phyloP scores from a whole-genome alignment of 2,329 filamentous ascomycete genomes.

The Ophiostoma tasmaniense region DNA sequence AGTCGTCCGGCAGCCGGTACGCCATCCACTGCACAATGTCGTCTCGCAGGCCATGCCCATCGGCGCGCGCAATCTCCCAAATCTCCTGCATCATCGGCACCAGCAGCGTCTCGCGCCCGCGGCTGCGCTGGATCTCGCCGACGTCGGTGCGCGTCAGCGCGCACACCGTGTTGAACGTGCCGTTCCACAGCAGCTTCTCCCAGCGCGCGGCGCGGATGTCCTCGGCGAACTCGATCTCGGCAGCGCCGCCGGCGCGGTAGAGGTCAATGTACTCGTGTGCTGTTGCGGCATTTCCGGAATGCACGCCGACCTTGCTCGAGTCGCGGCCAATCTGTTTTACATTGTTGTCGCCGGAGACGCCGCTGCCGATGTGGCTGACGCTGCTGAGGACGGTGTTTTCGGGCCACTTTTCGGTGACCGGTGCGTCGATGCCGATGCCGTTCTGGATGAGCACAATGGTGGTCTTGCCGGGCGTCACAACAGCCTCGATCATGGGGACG shows the following conservation, averaged over 20 bases:
- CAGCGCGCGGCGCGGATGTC: constrained; percentile 19
- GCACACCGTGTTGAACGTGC: constrained; percentile 20
- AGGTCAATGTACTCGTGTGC: background rate
- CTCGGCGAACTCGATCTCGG: constrained; percentile 10
- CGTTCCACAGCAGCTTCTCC: constrained; percentile 22
- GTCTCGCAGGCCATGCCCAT: constrained; percentile 25
- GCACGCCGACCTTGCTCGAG: constrained; percentile 18
- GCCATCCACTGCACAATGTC: constrained; percentile 25
- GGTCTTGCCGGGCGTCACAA: constrained; percentile 45
- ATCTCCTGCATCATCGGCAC: constrained; percentile 30
- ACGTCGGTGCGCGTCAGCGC: constrained; percentile 19
- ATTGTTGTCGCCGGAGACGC: constrained; percentile 12
- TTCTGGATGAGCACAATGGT: constrained; percentile 63
- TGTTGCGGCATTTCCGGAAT: background rate
- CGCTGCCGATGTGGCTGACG: constrained; percentile 20
- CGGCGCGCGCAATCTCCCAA: constrained; percentile 27
- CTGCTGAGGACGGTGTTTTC: constrained; percentile 19
- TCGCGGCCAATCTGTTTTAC: constrained; percentile 18
- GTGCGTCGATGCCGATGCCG: constrained; percentile 61
- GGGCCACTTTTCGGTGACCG: constrained; percentile 25
- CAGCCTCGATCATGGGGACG: constrained; percentile 47
- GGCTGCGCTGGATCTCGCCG: constrained; percentile 20
- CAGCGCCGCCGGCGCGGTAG: constrained; percentile 17
- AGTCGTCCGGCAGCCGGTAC: constrained; percentile 25
- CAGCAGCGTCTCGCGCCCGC: constrained; percentile 23